Conservation (phyloP, 352 stramenopile species). For the Phytophthora brassicae region DNA sequence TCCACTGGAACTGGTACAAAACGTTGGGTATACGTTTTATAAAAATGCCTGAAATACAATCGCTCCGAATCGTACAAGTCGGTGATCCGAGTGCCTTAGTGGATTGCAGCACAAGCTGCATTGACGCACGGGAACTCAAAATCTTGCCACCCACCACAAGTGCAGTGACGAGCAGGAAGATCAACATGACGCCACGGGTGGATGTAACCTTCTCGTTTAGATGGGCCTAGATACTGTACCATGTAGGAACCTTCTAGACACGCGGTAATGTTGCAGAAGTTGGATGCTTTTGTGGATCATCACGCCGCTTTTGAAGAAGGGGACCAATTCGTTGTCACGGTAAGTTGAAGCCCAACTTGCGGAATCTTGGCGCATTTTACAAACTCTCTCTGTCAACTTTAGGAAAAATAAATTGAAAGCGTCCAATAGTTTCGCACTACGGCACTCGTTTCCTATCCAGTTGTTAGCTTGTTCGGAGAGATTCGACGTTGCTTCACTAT, state of each 20-base stretch:
- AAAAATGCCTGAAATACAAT: not conserved
- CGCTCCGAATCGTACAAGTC: not conserved
- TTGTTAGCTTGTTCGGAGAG: slow-evolving; percentile 6
- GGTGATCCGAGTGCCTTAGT: not conserved
- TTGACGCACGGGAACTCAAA: slow-evolving; percentile 5
- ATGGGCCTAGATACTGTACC: not conserved
- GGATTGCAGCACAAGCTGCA: not conserved
- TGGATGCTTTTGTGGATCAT: not conserved
- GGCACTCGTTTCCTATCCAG: slow-evolving; percentile 7
- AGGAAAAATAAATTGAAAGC: slow-evolving; percentile 2
- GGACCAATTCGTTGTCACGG: not conserved
- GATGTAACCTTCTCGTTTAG: not conserved
- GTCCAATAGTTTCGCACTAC: not conserved
- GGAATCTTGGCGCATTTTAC: not conserved
- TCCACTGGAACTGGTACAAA: not conserved
- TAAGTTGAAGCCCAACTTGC: not conserved
- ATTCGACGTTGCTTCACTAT: slow-evolving; percentile 1
- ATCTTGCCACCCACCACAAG: slow-evolving; percentile 5
- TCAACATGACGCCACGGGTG: slow-evolving; percentile 5
- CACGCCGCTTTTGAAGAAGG: not conserved
- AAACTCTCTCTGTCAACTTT: slow-evolving; percentile 1
- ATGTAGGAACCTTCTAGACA: not conserved
- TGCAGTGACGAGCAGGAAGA: not conserved
- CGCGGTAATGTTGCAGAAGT: not conserved
- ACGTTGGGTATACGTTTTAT: not conserved